A percentile compares a stretch with the other conserved stretches of the same genome.
phyloP scores from a whole-genome alignment of 1,284 basidiomycete genomes.

The Clitocybe nebularis region DNA sequence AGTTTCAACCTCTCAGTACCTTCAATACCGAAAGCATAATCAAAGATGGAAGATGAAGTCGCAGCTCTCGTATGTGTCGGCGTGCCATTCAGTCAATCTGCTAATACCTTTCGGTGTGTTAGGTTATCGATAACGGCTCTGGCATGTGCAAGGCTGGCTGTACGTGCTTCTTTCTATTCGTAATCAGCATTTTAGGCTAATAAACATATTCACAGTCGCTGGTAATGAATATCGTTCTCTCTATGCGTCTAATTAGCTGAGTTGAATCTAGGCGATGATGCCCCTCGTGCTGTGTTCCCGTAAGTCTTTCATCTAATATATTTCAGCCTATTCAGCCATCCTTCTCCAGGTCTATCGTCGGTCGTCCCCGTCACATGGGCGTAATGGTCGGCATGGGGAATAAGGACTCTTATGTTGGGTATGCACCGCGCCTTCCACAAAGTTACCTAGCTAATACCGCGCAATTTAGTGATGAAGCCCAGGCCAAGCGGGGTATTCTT shows the following conservation, averaged over 20 bases:
- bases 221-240: constrained; percentile 29
- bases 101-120: constrained; percentile 16
- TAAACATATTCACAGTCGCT: constrained; percentile 37
- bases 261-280: constrained; percentile 53
- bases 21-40: constrained; percentile 27
- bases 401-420: constrained; percentile 89
- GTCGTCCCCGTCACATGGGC: constrained; percentile 89
- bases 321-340: constrained; percentile 6
- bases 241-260: constrained; percentile 13
- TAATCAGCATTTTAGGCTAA: constrained; percentile 21
- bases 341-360: constrained; percentile 73
- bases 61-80: constrained; percentile 40
- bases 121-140: constrained; percentile 84
- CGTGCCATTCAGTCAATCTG: neutral
- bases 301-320: constrained; percentile 29
- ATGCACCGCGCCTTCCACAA: constrained; percentile 20
- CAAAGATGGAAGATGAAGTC: constrained; percentile 44
- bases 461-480: constrained; percentile 75
- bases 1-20: constrained; percentile 16
- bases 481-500: constrained; percentile 94
- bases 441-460: constrained; percentile 5
- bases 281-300: constrained; percentile 70
- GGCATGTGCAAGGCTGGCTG: constrained; percentile 95
- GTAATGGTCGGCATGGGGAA: constrained; percentile 90
- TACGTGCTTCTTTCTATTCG: constrained; percentile 34